phyloP scores from a whole-genome alignment of 1,284 basidiomycete species.

The Exsudoporus floridanus region DNA sequence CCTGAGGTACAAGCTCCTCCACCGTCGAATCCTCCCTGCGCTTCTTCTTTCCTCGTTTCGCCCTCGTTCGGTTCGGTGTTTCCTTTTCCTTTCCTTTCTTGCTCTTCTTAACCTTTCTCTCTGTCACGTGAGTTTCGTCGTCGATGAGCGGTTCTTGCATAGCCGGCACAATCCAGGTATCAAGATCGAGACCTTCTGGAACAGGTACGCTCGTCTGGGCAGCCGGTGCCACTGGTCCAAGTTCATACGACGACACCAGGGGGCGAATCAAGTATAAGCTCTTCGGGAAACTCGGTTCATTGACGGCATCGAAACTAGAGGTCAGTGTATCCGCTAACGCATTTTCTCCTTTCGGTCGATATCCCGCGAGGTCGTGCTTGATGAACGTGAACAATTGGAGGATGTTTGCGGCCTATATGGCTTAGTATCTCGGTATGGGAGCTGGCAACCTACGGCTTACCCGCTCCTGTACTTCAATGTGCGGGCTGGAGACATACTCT shows the following conservation, averaged over 20 bases:
- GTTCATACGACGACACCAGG: slow-evolving; percentile 76
- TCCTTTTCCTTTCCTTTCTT: slow-evolving; percentile 56
- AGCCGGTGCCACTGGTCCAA: slow-evolving; percentile 79
- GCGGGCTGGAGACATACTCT: slow-evolving; percentile 54
- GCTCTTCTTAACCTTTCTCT: slow-evolving; percentile 40
- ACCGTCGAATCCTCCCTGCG: slow-evolving; percentile 35
- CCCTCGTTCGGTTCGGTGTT: slow-evolving; percentile 30
- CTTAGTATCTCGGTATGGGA: not conserved
- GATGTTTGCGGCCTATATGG: slow-evolving; percentile 71
- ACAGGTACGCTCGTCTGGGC: slow-evolving; percentile 82
- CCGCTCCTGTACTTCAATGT: slow-evolving; percentile 91
- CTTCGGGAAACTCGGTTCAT: slow-evolving; percentile 69
- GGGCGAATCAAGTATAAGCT: slow-evolving; percentile 86
- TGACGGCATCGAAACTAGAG: slow-evolving; percentile 38
- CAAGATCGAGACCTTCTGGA: slow-evolving; percentile 85
- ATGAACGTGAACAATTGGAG: slow-evolving; percentile 81
- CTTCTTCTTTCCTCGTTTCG: slow-evolving; percentile 35
- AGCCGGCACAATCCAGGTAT: slow-evolving; percentile 78
- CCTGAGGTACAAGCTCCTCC: slow-evolving; percentile 29
- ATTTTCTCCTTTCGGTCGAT: slow-evolving; percentile 47
- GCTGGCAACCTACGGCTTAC: slow-evolving; percentile 45
- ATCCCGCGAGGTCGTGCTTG: slow-evolving; percentile 70
- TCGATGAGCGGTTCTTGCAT: slow-evolving; percentile 44
- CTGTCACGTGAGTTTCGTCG: slow-evolving; percentile 31
- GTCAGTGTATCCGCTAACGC: slow-evolving; percentile 40